Percentiles rank a stretch among this genome's conserved stretches.
These are phyloP conservation scores for Termitomyces titanicus DNA, from an alignment of 768 basidiomycete genomes.

Conservation along the genomic window DNA sequence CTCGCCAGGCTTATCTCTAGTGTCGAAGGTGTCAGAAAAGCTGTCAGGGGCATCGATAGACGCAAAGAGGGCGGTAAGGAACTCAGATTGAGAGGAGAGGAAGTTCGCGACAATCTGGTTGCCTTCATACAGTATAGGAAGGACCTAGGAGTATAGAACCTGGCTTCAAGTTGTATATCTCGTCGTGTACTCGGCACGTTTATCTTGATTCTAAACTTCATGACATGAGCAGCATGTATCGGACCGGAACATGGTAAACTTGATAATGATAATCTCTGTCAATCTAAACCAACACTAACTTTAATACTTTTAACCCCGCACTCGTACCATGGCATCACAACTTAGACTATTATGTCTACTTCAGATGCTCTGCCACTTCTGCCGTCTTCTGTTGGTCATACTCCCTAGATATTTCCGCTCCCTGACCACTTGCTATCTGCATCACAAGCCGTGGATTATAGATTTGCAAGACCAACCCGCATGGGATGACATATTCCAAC, in stretches of 20 bases:
- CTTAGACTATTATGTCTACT: conserved; percentile 25
- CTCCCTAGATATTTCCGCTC: background rate
- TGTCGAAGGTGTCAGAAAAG: conserved; percentile 59
- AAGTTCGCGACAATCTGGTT: conserved; percentile 69
- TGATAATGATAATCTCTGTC: too few species aligned
- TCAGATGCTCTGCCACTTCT: conserved; percentile 30
- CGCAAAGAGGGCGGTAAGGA: conserved; percentile 66
- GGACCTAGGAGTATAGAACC: conserved; percentile 40
- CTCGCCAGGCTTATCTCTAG: conserved; percentile 52
- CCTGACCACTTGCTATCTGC: background rate
- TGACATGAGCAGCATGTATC: background rate
- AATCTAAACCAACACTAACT: too few species aligned
- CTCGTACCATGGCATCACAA: conserved; percentile 6
- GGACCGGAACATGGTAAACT: background rate
- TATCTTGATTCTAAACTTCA: background rate
- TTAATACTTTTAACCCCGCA: background rate
- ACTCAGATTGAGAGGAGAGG: conserved; percentile 65
- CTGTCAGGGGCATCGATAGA: conserved; percentile 62
- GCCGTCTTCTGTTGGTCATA: conserved; percentile 32
- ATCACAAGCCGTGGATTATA: conserved; percentile 38
- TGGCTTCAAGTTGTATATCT: background rate
- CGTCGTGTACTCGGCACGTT: background rate
- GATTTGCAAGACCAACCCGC: background rate
- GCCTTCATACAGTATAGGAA: conserved; percentile 75
- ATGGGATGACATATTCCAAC: background rate